Percentiles rank a stretch among this genome's conserved stretches.
Conservation (phyloP, 2,329 filamentous ascomycete species). For the Xylaria sp. region DNA sequence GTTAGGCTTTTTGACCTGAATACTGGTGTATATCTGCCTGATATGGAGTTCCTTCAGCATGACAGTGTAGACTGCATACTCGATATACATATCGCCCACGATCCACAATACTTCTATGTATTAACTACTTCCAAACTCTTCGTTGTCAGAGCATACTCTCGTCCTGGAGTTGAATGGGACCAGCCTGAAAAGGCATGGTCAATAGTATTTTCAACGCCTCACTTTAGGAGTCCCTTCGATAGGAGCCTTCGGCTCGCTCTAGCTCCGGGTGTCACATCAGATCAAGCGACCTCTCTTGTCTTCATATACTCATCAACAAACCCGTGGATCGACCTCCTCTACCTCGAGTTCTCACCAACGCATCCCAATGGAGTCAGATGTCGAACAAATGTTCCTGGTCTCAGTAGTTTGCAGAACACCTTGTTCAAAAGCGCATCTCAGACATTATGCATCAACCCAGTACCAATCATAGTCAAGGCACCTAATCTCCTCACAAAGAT, state of each 20-base stretch:
- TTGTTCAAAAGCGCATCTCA: slow-evolving; percentile 30
- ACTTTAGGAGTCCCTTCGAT: slow-evolving; percentile 55
- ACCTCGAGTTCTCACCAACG: slow-evolving; percentile 38
- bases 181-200: slow-evolving; percentile 40
- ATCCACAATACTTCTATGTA: slow-evolving; percentile 47
- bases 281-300: slow-evolving; percentile 39
- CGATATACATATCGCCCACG: slow-evolving; percentile 44
- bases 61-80: slow-evolving; percentile 43
- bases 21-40: slow-evolving; percentile 43
- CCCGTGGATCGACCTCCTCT: slow-evolving; percentile 46
- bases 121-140: slow-evolving; percentile 47
- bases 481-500: slow-evolving; percentile 23
- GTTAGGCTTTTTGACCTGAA: slow-evolving; percentile 46
- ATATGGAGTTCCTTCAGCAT: slow-evolving; percentile 42
- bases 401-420: slow-evolving; percentile 28
- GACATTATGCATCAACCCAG: slow-evolving; percentile 41
- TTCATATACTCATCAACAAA: slow-evolving; percentile 44
- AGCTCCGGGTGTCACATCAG: slow-evolving; percentile 41
- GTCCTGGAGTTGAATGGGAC: slow-evolving; percentile 37
- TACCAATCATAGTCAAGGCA: slow-evolving; percentile 42
- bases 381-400: slow-evolving; percentile 40
- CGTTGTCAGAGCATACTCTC: slow-evolving; percentile 42
- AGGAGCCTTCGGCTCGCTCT: slow-evolving; percentile 55
- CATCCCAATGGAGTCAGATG: slow-evolving; percentile 41
- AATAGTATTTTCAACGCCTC: slow-evolving; percentile 57